These are phyloP conservation scores for Sclerotiophoma versabilis DNA, from an alignment of 2,329 filamentous ascomycete species.

Conservation along the genomic window DNA sequence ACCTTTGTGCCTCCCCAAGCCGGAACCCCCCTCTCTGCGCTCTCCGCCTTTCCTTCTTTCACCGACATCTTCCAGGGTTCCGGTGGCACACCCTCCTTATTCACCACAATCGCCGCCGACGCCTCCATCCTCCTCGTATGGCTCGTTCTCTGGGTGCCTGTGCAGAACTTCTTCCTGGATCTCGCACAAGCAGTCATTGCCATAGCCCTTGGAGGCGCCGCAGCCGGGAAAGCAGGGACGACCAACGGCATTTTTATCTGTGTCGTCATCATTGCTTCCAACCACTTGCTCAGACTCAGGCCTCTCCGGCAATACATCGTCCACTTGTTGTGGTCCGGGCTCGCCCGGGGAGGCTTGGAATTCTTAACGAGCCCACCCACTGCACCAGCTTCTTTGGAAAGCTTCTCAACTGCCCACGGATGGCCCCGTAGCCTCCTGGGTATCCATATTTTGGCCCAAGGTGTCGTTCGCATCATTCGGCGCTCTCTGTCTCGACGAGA, in stretches of 20 bases:
- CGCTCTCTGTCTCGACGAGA: slow-evolving; percentile 50
- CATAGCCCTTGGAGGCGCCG: slow-evolving; percentile 85
- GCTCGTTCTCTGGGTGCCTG: slow-evolving; percentile 85
- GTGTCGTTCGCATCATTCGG: slow-evolving; percentile 73
- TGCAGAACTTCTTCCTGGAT: slow-evolving; percentile 88
- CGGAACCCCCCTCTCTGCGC: slow-evolving; percentile 76
- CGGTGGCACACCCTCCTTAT: slow-evolving; percentile 82
- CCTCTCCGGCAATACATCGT: slow-evolving; percentile 53
- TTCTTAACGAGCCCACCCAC: slow-evolving; percentile 49
- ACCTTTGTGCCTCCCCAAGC: slow-evolving; percentile 85
- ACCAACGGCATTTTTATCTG: slow-evolving; percentile 76
- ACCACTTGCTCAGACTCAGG: slow-evolving; percentile 63
- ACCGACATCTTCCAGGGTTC: slow-evolving; percentile 92
- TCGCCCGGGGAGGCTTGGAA: slow-evolving; percentile 51
- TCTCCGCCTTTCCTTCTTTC: slow-evolving; percentile 77
- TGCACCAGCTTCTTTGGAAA: slow-evolving; percentile 44
- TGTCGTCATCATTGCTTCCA: slow-evolving; percentile 68
- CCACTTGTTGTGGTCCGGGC: slow-evolving; percentile 48
- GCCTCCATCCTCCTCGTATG: slow-evolving; percentile 82
- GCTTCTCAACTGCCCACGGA: slow-evolving; percentile 60
- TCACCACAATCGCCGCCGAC: slow-evolving; percentile 85
- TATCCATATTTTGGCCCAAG: slow-evolving; percentile 78
- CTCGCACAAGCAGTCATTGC: slow-evolving; percentile 93
- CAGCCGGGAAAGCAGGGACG: slow-evolving; percentile 70
- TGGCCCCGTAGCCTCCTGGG: slow-evolving; percentile 74